Base-by-base conservation (phyloP, 495 filamentous ascomycete species). In the Saxophila tyrrhenica region DNA sequence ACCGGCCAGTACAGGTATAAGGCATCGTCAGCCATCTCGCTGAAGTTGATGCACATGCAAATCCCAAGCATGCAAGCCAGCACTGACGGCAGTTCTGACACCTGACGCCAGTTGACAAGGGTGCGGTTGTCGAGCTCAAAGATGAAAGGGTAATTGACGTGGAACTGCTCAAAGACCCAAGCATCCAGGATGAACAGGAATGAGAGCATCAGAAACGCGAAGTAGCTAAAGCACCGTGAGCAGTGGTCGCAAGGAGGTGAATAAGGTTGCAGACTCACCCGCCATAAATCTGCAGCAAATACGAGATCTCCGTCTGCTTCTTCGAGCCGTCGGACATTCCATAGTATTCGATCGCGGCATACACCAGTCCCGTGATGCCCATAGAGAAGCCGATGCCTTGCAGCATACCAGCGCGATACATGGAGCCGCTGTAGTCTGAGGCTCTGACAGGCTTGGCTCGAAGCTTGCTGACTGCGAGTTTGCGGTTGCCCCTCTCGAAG, bases 61-160 rank as follows among this genome's bases (percentile, higher is more conserved):
- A 86, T 68, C 1, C 90, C 89, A 45, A 94, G 74, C 25, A 95
- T 67, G 48, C 89, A 82, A 17, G 86, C 67, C 64, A 90, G 85
- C 58, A 86, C 77, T 51, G 79, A 81, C 16, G 89, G 87, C 46
- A 95, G 77, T 76, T 89, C 86, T n/a, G 82, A 73, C 39, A 96
- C 73, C 63, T 95, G 84, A 64, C 85, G 82, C 86, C 90, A 96
- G 64, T 96, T 85, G 38, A 97, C 69, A 45, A 82, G 78, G 69
- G 92, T 78, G 60, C 89, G 77, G 43, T 81, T 80, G 71, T 96
- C 89, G 63, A 92, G 94, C 68, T 98, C 92, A 65, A 98, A 97
- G 62, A 97, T 85, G 70, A 98, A 98, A 25, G 81, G 77, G 67
- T 95, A 95, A 64, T 98, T 98, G 63, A 98, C 87, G 67, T 88